Evolutionary conservation across 805 yeast species (phyloP).

Genomic region (Jamesozyma hellenica): DNA sequence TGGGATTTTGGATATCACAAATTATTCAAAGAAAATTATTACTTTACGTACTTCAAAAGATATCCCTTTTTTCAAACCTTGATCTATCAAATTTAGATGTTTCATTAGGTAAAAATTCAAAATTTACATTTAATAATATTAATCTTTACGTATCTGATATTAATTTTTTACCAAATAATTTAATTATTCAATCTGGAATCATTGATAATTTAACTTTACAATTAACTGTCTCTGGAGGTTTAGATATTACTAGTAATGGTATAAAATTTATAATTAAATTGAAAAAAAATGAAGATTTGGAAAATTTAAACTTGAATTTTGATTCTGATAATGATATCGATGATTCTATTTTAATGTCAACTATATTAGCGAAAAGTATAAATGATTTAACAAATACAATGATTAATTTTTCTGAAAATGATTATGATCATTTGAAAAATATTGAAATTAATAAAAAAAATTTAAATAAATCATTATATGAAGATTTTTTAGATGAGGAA

Average conservation of each 20-base stretch:
- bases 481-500: background rate
- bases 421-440: background rate
- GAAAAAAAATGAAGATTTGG: conserved; percentile 2
- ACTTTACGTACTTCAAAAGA: conserved; percentile 69
- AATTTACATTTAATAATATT: conserved; percentile 48
- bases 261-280: conserved; percentile 33
- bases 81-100: conserved; percentile 77
- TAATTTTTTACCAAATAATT: conserved; percentile 51
- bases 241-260: conserved; percentile 48
- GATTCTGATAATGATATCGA: conserved; percentile 16
- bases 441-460: no score
- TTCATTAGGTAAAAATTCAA: conserved; percentile 49
- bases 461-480: background rate
- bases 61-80: conserved; percentile 70
- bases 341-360: conserved; percentile 21
- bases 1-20: conserved; percentile 62
- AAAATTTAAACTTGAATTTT: conserved; percentile 17
- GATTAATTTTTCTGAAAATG: conserved; percentile 25
- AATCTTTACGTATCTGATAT: conserved; percentile 64
- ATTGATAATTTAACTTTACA: conserved; percentile 45
- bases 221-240: conserved; percentile 63
- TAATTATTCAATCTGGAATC: conserved; percentile 47
- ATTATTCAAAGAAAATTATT: conserved; percentile 75
- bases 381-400: conserved; percentile 56
- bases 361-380: conserved; percentile 61